Evolutionary conservation across 306 rosid species (phyloP).

Genomic region (Crotalaria pallida): DNA sequence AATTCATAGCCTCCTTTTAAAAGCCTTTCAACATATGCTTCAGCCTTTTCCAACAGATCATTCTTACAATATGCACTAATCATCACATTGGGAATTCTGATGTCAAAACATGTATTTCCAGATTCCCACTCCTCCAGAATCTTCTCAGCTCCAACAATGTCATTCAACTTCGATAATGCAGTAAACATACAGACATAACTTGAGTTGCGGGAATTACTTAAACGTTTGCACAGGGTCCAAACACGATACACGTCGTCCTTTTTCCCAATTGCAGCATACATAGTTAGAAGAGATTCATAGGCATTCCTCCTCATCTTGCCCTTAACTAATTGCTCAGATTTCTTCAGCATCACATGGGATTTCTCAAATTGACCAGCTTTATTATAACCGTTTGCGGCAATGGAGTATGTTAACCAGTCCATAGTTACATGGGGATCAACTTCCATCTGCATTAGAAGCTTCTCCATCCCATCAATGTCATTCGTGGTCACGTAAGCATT

Average conservation of each 20-base stretch:
- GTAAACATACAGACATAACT: slow-evolving; percentile 40
- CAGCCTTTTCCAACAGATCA: slow-evolving; percentile 50
- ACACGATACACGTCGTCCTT: slow-evolving; percentile 47
- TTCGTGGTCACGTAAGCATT: slow-evolving; percentile 33
- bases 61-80: slow-evolving; percentile 41
- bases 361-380: slow-evolving; percentile 45
- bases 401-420: slow-evolving; percentile 36
- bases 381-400: slow-evolving; percentile 45
- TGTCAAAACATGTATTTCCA: slow-evolving; percentile 29
- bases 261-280: slow-evolving; percentile 37
- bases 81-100: slow-evolving; percentile 39
- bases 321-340: slow-evolving; percentile 33
- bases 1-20: slow-evolving; percentile 19
- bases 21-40: slow-evolving; percentile 32
- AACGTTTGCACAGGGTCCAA: slow-evolving; percentile 42
- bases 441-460: slow-evolving; percentile 40
- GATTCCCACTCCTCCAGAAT: slow-evolving; percentile 56
- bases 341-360: slow-evolving; percentile 34
- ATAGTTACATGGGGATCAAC: slow-evolving; percentile 23
- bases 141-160: slow-evolving; percentile 53
- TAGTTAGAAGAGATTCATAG: slow-evolving; percentile 37
- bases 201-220: slow-evolving; percentile 7
- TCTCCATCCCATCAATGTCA: slow-evolving; percentile 40
- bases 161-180: slow-evolving; percentile 46
- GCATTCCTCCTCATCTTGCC: slow-evolving; percentile 21